A percentile compares a stretch with the other conserved stretches of the same genome.
phyloP scores from a whole-genome alignment of 768 basidiomycete species.

The Cyclocybe aegerita region DNA sequence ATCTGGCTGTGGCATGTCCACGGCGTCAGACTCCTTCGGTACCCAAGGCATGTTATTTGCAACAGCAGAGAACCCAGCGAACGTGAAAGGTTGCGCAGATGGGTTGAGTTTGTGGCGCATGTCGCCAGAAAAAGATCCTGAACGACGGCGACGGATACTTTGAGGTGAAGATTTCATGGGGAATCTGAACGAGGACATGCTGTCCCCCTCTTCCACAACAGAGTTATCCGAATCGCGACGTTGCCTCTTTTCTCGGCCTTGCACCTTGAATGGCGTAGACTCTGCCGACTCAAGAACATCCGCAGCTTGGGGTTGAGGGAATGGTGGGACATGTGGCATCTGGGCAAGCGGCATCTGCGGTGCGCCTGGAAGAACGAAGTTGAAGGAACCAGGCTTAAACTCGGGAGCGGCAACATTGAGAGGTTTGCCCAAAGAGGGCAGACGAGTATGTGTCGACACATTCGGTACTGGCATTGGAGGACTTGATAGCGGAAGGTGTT shows the following conservation, averaged over 20 bases:
- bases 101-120: constrained; percentile 35
- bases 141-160: constrained; percentile 47
- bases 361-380: constrained; percentile 72
- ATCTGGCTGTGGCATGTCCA: constrained; percentile 1
- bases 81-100: constrained; percentile 61
- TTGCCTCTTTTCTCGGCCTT: constrained; percentile 82
- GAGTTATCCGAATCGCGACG: constrained; percentile 50
- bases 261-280: constrained; percentile 45
- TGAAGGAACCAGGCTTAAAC: constrained; percentile 78
- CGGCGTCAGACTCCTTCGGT: constrained; percentile 13
- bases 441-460: constrained; percentile 36
- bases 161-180: constrained; percentile 50
- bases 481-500: constrained; percentile 21
- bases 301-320: constrained; percentile 26
- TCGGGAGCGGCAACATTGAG: constrained; percentile 79
- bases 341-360: constrained; percentile 52
- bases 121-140: constrained; percentile 24
- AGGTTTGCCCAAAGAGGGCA: constrained; percentile 60
- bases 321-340: constrained; percentile 21
- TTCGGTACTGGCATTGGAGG: constrained; percentile 27
- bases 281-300: constrained; percentile 28
- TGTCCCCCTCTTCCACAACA: constrained; percentile 51
- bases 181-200: constrained; percentile 78
- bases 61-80: constrained; percentile 58
- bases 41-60: constrained; percentile 28